phyloP scores from a whole-genome alignment of 2,329 filamentous ascomycete species.

The Pseudocercospora fijiensis region DNA sequence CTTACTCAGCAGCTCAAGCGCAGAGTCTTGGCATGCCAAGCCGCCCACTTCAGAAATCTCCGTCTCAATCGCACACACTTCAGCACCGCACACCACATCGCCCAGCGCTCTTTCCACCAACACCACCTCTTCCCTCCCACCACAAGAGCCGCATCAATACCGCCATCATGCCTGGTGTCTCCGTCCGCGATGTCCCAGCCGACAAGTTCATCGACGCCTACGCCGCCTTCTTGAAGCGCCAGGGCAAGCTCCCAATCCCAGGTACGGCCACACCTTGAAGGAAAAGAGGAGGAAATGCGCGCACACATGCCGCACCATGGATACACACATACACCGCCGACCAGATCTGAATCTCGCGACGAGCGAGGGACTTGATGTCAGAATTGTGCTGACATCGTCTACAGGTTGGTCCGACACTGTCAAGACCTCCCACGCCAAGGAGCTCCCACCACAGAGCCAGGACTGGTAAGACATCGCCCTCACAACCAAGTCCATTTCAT shows the following conservation, averaged over 20 bases:
- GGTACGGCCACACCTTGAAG: conserved; percentile 57
- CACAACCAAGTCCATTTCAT: neutral
- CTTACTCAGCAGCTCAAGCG: neutral
- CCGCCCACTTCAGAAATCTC: neutral
- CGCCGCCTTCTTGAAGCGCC: conserved; percentile 86
- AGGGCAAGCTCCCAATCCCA: conserved; percentile 88
- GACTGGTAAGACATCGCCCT: conserved; percentile 77
- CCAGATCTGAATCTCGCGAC: conserved; percentile 55
- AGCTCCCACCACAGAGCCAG: conserved; percentile 95
- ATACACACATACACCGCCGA: conserved; percentile 19
- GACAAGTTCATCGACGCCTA: conserved; percentile 88
- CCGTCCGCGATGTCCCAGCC: conserved; percentile 83
- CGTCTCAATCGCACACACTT: neutral
- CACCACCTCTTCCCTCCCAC: conserved; percentile 1
- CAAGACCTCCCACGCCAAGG: conserved; percentile 95
- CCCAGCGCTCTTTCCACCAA: conserved; percentile 17
- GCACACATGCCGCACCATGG: neutral
- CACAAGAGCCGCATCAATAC: conserved; percentile 34
- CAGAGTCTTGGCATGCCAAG: neutral
- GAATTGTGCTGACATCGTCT: conserved; percentile 46
- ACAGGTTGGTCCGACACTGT: conserved; percentile 99
- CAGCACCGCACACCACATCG: neutral
- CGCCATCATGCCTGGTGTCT: conserved; percentile 77
- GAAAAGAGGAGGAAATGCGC: conserved; percentile 27
- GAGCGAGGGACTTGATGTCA: conserved; percentile 47